Percentiles rank a stretch among this genome's conserved stretches.
phyloP scores from a whole-genome alignment of 2,329 filamentous ascomycete species.

The Phoma sp. region DNA sequence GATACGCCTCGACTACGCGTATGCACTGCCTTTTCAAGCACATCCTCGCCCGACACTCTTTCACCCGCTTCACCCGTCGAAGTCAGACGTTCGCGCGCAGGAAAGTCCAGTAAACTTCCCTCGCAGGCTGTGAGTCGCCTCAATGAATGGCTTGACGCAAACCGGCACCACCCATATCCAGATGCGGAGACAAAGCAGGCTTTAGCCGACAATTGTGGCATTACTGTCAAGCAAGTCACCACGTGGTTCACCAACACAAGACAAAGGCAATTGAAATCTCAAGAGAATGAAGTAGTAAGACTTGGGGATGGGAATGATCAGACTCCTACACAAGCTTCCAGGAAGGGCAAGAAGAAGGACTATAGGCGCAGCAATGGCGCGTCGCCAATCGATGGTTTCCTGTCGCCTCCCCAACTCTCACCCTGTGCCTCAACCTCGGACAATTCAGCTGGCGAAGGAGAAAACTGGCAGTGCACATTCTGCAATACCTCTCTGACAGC shows the following conservation, averaged over 20 bases:
- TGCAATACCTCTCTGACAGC: constrained; percentile 35
- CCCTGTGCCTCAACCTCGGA: constrained; percentile 8
- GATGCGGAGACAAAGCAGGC: constrained; percentile 35
- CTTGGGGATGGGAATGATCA: background rate
- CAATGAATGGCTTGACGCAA: constrained; percentile 38
- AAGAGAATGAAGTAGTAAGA: background rate
- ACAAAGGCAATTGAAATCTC: constrained; percentile 31
- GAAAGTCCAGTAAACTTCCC: constrained; percentile 39
- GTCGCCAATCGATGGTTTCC: constrained; percentile 15
- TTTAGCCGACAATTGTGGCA: constrained; percentile 39
- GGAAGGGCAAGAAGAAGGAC: constrained; percentile 48
- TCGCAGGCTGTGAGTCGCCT: constrained; percentile 35
- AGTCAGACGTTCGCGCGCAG: constrained; percentile 39
- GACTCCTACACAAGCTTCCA: constrained; percentile 15
- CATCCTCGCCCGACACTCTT: constrained; percentile 4
- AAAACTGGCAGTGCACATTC: constrained; percentile 46
- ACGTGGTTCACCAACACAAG: constrained; percentile 48
- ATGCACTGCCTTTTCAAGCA: constrained; percentile 3
- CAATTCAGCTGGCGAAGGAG: constrained; percentile 18
- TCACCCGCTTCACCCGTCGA: constrained; percentile 13
- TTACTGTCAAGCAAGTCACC: constrained; percentile 44
- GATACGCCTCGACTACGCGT: constrained; percentile 4
- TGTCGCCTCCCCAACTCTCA: constrained; percentile 19
- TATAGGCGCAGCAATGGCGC: constrained; percentile 32
- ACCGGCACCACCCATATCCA: constrained; percentile 42